Evolutionary conservation across 805 yeast species (phyloP), one percentile per base, ranked within the genome.

Genomic region (Candida berthetii): DNA sequence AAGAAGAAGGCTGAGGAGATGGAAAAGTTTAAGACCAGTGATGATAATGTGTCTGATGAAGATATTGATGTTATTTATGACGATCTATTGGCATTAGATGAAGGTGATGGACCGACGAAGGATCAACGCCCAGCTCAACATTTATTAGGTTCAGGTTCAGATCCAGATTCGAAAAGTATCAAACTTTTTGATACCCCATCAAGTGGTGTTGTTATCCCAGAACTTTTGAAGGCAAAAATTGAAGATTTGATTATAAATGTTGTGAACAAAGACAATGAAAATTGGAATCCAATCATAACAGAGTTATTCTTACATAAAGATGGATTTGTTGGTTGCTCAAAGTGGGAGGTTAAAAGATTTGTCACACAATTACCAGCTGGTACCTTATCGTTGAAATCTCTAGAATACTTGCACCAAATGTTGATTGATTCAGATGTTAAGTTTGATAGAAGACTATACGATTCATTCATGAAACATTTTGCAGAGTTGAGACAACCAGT

Each of bases 211-310:
- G 20, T 50, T 3, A 33, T 74, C 3, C 75, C 77, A 0, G 50
- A 48, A 1, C 25, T 60, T 0, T 57, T 74, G 7, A 44, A 58
- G 13, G 62, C 60, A 3, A 60, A 60, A 37, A 50, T 75, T 5
- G 78, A 76, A 0, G 61, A 69, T 19, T 58, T 74, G 0, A 57
- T 68, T 22, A 62, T 57, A 37, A 62, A 59, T 48, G 55, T 74
- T 32, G 66, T 69, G 1, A 61, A 68, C 8, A 63, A 62, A 44
- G 60, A 64, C 5, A 47, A 58, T 38, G 74, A 69, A 44, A 65
- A 73, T 47, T 75, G 80, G 80, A 46, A 50, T 3, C 42, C 61
- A 36, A 64, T 72, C 3, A 42, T 60, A 1, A 3, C 34, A 2
- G 49, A 54, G 13, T 31, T 58, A 4, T 19, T 40, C 10, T 9